These are phyloP conservation scores for Onygenales sp. DNA, from an alignment of 2,329 filamentous ascomycete genomes.

Conservation along the genomic window DNA sequence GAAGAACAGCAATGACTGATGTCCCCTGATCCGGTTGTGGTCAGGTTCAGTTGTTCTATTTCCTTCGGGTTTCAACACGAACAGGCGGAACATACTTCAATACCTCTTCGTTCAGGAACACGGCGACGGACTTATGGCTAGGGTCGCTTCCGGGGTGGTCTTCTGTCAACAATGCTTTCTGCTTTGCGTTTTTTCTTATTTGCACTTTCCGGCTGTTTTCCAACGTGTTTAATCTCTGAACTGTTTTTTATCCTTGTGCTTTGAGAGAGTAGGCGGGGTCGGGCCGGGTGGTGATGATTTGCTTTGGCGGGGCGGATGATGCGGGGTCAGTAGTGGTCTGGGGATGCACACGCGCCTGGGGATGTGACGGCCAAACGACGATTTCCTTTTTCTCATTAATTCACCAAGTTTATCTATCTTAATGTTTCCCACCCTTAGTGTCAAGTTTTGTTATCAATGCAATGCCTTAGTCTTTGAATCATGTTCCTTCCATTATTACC, in stretches of 20 bases:
- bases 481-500: neutral
- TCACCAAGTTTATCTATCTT: neutral
- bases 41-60: neutral
- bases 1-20: conserved; percentile 9
- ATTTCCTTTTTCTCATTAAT: neutral
- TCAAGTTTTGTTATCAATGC: neutral
- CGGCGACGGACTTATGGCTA: conserved; percentile 35
- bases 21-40: conserved; percentile 13
- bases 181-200: conserved; percentile 3
- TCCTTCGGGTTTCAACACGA: conserved; percentile 15
- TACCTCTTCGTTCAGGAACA: conserved; percentile 14
- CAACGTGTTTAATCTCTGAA: neutral
- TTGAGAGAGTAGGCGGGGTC: neutral
- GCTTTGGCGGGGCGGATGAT: neutral
- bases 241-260: neutral
- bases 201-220: too few species aligned
- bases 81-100: conserved; percentile 8
- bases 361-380: conserved; percentile 1
- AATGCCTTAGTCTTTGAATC: neutral
- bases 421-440: neutral
- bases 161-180: conserved; percentile 27
- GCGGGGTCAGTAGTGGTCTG: neutral
- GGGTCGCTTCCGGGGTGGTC: conserved; percentile 40
- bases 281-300: neutral
- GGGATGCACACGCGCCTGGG: conserved; percentile 1